These are phyloP conservation scores for Juglanconis sp. DNA, from an alignment of 2,329 filamentous ascomycete genomes.

Conservation along the genomic window DNA sequence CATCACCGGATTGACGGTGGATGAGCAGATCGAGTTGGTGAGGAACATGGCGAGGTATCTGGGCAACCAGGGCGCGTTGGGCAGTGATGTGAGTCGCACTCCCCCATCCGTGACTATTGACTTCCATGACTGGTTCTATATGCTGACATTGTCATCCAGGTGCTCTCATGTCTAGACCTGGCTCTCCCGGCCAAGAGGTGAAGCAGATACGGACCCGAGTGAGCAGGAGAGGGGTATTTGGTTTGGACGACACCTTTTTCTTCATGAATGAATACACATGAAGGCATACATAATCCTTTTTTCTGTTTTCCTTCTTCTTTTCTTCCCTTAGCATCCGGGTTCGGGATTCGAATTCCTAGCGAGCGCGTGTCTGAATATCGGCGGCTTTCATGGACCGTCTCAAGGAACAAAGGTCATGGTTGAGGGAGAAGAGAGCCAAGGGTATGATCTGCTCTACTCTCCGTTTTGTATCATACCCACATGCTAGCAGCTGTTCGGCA, in stretches of 20 bases:
- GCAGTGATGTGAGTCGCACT: slow-evolving; percentile 33
- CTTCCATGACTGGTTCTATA: no score
- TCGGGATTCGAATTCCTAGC: not conserved
- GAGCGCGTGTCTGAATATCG: not conserved
- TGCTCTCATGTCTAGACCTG: slow-evolving; percentile 32
- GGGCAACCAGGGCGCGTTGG: slow-evolving; percentile 57
- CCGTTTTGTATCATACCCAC: slow-evolving; percentile 18
- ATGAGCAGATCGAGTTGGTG: slow-evolving; percentile 85
- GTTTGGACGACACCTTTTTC: not conserved
- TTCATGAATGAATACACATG: not conserved
- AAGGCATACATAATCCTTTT: not conserved
- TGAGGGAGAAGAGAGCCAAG: not conserved
- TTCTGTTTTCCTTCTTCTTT: not conserved
- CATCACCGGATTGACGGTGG: slow-evolving; percentile 80
- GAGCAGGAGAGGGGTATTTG: not conserved
- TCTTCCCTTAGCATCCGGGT: not conserved
- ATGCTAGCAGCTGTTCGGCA: slow-evolving; percentile 4
- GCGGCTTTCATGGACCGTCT: not conserved
- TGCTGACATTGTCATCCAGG: slow-evolving; percentile 20
- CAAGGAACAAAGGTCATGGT: not conserved
- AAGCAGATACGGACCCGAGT: not conserved
- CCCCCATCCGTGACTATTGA: not conserved
- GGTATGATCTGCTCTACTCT: slow-evolving; percentile 28
- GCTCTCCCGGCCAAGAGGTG: slow-evolving; percentile 27
- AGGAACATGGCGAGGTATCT: slow-evolving; percentile 62